Percentiles rank a stretch among this genome's conserved stretches.
Evolutionary conservation across 1,284 basidiomycete genomes (phyloP).

Genomic region (Inonotus obliquus): DNA sequence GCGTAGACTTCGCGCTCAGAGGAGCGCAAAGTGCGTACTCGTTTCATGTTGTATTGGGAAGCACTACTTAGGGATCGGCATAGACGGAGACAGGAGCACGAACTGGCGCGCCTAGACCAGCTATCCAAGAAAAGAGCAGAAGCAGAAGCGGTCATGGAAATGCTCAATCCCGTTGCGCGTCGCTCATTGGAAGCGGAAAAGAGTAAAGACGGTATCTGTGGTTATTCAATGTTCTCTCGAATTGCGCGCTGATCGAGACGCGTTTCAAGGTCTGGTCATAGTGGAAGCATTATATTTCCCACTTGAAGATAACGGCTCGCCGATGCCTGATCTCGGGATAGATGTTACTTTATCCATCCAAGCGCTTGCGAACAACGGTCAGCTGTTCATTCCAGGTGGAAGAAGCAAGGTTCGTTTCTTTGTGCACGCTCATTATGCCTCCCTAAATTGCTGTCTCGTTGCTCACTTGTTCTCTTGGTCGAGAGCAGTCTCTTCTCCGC

Average conservation of each 20-base stretch:
- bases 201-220: slow-evolving; percentile 28
- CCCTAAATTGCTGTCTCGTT: background rate
- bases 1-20: slow-evolving; percentile 28
- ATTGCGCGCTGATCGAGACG: background rate
- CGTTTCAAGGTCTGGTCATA: slow-evolving; percentile 61
- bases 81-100: slow-evolving; percentile 37
- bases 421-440: slow-evolving; percentile 19
- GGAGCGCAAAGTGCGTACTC: slow-evolving; percentile 29
- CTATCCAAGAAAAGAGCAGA: slow-evolving; percentile 53
- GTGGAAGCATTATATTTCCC: slow-evolving; percentile 67
- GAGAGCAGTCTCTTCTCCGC: slow-evolving; percentile 27
- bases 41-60: background rate
- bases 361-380: slow-evolving; percentile 67
- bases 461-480: background rate
- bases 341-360: slow-evolving; percentile 82
- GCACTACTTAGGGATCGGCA: slow-evolving; percentile 29
- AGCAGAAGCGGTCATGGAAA: slow-evolving; percentile 45
- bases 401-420: slow-evolving; percentile 37
- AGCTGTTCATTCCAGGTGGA: slow-evolving; percentile 46
- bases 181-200: slow-evolving; percentile 40
- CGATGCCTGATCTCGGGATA: slow-evolving; percentile 48
- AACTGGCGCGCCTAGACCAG: slow-evolving; percentile 50
- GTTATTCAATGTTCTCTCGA: background rate
- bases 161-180: slow-evolving; percentile 42
- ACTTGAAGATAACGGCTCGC: slow-evolving; percentile 45